Base-by-base conservation (phyloP, 805 yeast species). In the Kluyveromyces wickerhamii region DNA sequence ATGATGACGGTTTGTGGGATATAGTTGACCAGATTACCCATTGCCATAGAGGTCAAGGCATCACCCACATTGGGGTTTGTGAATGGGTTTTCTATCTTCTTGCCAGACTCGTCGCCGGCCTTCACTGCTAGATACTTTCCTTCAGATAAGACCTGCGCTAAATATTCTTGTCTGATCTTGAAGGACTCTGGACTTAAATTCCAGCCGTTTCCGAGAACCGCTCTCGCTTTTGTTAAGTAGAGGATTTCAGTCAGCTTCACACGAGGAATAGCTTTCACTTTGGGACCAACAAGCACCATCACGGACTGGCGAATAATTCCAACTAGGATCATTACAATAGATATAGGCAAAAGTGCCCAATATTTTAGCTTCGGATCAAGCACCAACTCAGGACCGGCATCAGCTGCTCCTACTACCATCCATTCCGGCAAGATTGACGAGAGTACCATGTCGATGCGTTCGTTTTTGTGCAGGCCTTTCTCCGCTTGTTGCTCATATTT, bases 331-430 rank as follows among this genome's bases (percentile, higher is more conserved):
- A 92, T 87, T 14, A 87, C 94, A 14, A 81, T 53, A 5, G 95
- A 76, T 28, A 92, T 88, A 16, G 98, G 98, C 22, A 86, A 57
- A 12, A 92, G 65, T 20, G 87, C 97, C 96, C 97, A 89, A 48
- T 77, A 72, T 54, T 82, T 79, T 41, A 92, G 66, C 35, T 74
- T 71, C 4, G 95, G 94, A 52, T 89, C 97, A 29, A 89, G 63
- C 11, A 77, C 59, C 14, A 80, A 56, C 35, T 77, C 80, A 2
- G 77, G 73, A 20, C 62, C 64, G 3, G 52, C 48, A 27, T 54
- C 52, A 4, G 45, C 46, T 4, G 53, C 32, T 26, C 19, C 19
- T 14, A 26, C 16, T 5, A 19, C 18, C 10, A 14, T 19, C 29
- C 29, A 26, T 5, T 10, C 9, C 16, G 19, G 12, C 9, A 14